Base-by-base conservation (phyloP, 1,284 basidiomycete genomes). In the Cryptococcus floricola region DNA sequence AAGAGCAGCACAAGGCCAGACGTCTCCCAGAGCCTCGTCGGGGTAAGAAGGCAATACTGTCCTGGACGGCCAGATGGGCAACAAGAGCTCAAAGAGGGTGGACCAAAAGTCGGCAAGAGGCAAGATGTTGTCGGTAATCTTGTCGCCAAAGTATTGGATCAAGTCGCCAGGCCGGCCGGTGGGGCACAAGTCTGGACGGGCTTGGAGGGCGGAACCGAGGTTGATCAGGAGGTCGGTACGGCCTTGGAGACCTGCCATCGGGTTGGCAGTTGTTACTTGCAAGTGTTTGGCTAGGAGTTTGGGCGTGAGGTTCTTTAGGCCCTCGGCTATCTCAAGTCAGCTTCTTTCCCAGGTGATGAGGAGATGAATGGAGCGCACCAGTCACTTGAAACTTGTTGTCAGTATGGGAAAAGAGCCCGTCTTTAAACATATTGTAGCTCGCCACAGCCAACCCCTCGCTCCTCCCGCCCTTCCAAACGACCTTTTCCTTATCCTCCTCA, bases 371-470 rank as follows among this genome's bases (percentile, higher is more conserved):
- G 37, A 16, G 67, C 76, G 57, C 69, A 92, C 91, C 87, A 75
- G 94, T 89, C 1, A 91, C 92, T 53, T 82, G 82, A 69, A 83
- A 81, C 13, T 87, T 87, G 62, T 89, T 83, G 0, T 74, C 70
- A 9, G 67, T 66, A 61, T 83, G 80, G 8, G 88, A 90, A 76
- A 96, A 97, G 50, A 91, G 76, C 1, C 94, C 94, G 5, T 80
- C 74, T 50, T 82, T 75, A 65, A 96, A 98, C 91, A 97, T 96
- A 70, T 91, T 85, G 48, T 91, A 78, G 66, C 88, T 91, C 0
- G 92, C 94, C 5, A 97, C 87, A 0, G 88, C 94, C n/a, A 98
- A 79, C 0, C 93, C 94, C 71, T 98, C 94, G 1, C 88, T 91
- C 48, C 94, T 79, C 18, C 80, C 79, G 68, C 89, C 93, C 9